Evolutionary conservation across 108 stramenopile genomes (phyloP).

Genomic region (Cyclotella choctawhatcheeana): DNA sequence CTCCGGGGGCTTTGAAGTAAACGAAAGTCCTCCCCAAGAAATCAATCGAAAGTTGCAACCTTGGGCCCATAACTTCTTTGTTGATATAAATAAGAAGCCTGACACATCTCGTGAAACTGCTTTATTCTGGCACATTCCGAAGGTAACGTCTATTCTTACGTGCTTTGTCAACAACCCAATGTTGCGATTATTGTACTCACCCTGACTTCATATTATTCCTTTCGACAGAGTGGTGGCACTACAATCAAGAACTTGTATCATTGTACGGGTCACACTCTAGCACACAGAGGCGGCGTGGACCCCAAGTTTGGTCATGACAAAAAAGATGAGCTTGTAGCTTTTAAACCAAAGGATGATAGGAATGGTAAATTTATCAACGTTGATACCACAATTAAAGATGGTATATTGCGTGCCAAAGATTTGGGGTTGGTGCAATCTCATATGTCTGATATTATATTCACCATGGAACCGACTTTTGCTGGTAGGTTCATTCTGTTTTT

Average conservation of each 20-base stretch:
- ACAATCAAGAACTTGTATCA: conserved; percentile 44
- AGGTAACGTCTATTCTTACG: too few relatives aligned
- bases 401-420: conserved; percentile 34
- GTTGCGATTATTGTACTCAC: too few relatives aligned
- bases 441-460: conserved; percentile 40
- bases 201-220: too few relatives aligned
- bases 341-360: conserved; percentile 10
- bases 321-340: conserved; percentile 35
- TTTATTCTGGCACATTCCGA: conserved; percentile 57
- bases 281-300: conserved; percentile 22
- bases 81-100: conserved; percentile 35
- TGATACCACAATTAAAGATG: conserved; percentile 44
- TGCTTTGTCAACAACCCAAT: too few relatives aligned
- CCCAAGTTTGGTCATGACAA: conserved; percentile 38
- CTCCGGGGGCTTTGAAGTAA: not conserved
- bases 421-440: conserved; percentile 44
- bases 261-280: conserved; percentile 43
- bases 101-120: conserved; percentile 38
- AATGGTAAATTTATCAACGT: conserved; percentile 47
- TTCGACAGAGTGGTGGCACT: conserved; percentile 55
- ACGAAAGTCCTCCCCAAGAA: not conserved
- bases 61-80: conserved; percentile 49
- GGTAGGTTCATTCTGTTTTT: too few relatives aligned
- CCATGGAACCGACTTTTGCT: conserved; percentile 37
- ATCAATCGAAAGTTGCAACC: conserved; percentile 13